Evolutionary conservation across 2,329 filamentous ascomycete species (phyloP).

Genomic region (Aspergillus terreus): DNA sequence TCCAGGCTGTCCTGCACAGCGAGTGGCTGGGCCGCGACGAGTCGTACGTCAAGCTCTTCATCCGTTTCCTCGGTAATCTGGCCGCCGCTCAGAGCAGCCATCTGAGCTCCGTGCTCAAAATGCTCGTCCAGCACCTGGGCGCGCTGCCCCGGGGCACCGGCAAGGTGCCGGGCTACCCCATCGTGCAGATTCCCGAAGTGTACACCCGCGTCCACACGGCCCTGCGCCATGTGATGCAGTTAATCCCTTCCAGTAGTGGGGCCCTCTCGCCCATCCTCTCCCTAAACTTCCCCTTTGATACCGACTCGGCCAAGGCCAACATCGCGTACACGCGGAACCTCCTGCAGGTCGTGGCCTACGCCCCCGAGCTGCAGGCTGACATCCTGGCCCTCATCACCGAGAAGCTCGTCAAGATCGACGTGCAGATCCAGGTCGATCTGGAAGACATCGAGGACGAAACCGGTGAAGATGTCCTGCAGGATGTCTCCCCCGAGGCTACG

Average conservation of each 20-base stretch:
- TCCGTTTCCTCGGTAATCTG: slow-evolving; percentile 58
- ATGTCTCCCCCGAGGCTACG: slow-evolving; percentile 31
- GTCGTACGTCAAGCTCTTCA: slow-evolving; percentile 54
- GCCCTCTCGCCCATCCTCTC: slow-evolving; percentile 65
- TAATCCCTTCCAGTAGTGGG: slow-evolving; percentile 75
- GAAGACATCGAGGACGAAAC: slow-evolving; percentile 90
- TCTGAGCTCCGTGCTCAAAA: slow-evolving; percentile 68
- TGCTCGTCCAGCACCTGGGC: slow-evolving; percentile 76
- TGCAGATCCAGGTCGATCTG: slow-evolving; percentile 89
- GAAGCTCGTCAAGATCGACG: slow-evolving; percentile 87
- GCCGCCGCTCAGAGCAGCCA: slow-evolving; percentile 80
- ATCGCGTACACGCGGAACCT: slow-evolving; percentile 86
- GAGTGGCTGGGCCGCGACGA: slow-evolving; percentile 62
- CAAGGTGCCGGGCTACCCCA: slow-evolving; percentile 51
- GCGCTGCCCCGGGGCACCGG: slow-evolving; percentile 54
- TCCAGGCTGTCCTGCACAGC: slow-evolving; percentile 55
- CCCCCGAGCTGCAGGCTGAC: slow-evolving; percentile 72
- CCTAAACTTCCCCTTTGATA: slow-evolving; percentile 69
- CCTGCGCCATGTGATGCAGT: slow-evolving; percentile 70
- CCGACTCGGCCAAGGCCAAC: slow-evolving; percentile 73
- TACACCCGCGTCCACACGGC: slow-evolving; percentile 71
- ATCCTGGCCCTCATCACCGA: slow-evolving; percentile 81
- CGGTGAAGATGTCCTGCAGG: slow-evolving; percentile 63
- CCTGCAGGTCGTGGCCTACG: slow-evolving; percentile 71
- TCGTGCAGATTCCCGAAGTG: slow-evolving; percentile 62